Percentiles rank a stretch among this genome's conserved stretches.
These are phyloP conservation scores for Anthracocystis panici-leucophaei DNA, from an alignment of 1,284 basidiomycete species.

Conservation along the genomic window DNA sequence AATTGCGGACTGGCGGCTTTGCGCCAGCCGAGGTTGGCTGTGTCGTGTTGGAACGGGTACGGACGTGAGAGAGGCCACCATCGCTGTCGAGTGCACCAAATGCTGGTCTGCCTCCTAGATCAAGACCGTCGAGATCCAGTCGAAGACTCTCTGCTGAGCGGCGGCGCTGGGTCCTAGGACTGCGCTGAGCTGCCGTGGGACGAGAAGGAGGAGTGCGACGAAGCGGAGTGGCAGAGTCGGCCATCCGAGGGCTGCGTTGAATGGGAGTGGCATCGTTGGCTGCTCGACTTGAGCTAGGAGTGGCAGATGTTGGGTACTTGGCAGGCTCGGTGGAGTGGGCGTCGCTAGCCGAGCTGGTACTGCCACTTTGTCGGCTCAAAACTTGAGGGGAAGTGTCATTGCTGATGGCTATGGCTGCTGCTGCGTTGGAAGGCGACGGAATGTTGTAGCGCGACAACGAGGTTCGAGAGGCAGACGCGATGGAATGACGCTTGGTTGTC, in stretches of 20 bases:
- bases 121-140: constrained; percentile 59
- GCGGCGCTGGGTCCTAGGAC: constrained; percentile 17
- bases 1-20: constrained; percentile 1
- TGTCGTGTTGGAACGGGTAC: constrained; percentile 30
- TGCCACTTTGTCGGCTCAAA: constrained; percentile 5
- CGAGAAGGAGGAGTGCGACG: neutral
- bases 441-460: constrained; percentile 12
- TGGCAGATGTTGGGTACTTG: neutral
- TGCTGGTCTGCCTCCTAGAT: constrained; percentile 46
- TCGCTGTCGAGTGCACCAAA: constrained; percentile 3
- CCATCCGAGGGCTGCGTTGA: neutral
- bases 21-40: neutral
- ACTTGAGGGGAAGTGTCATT: neutral
- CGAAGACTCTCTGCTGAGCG: constrained; percentile 45
- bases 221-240: neutral
- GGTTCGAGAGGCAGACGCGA: constrained; percentile 1
- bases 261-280: neutral
- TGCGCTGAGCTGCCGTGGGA: neutral
- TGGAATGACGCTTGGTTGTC: constrained; percentile 14
- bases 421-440: neutral
- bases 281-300: neutral
- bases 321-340: neutral
- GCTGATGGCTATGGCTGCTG: neutral
- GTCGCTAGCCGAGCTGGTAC: constrained; percentile 12
- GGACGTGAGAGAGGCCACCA: constrained; percentile 10